Base-by-base conservation (phyloP, 208 protist species). In the Crithidia mellificae region DNA sequence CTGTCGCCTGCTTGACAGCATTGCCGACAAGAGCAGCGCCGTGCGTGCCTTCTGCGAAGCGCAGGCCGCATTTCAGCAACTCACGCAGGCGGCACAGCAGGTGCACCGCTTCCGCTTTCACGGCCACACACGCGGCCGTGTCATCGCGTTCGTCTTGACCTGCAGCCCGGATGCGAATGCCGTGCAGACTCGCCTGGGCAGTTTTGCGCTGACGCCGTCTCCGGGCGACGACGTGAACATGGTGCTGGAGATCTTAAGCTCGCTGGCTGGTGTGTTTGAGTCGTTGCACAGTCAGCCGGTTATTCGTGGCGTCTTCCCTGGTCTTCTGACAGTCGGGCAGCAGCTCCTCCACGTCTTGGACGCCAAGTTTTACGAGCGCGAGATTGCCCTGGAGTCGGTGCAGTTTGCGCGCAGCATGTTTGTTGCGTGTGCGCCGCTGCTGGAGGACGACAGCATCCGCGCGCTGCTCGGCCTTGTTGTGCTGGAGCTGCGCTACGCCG, bases 1-100 rank as follows among this genome's bases (percentile, higher is more conserved):
- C 24, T 87, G 86, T 44, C 73, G 58, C 0, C 68, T 94, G 41
- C 83, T 96, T 11, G 80, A 84, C 43, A 54, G 61, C 30, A 54
- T 92, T 29, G 66, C 76, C 8, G 74, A 83, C 49, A 89, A 85
- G 50, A 83, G 68, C 53, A 24, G 24, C 32, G 34, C 39, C 15
- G 71, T 85, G 22, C 79, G 66, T 19, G 43, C 19, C 27, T 76
- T 74, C 30, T 73, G 76, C 36, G 30, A 29, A 9, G 17, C 22
- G 17, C 74, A 68, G 43, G 36, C n/a, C 0, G 22, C 58, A 14
- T 80, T 80, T 39, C 29, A 44, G 34, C 24, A 34, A 32, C 51
- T 80, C 41, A 46, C 17, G 58, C 64, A 70, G 22, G 56, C 62
- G 36, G 63, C 70, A 24, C 54, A 61, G 22, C 34, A 84, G n/a